Base-by-base conservation (phyloP, 2,329 filamentous ascomycete species). In the Fusarium sublunatum region DNA sequence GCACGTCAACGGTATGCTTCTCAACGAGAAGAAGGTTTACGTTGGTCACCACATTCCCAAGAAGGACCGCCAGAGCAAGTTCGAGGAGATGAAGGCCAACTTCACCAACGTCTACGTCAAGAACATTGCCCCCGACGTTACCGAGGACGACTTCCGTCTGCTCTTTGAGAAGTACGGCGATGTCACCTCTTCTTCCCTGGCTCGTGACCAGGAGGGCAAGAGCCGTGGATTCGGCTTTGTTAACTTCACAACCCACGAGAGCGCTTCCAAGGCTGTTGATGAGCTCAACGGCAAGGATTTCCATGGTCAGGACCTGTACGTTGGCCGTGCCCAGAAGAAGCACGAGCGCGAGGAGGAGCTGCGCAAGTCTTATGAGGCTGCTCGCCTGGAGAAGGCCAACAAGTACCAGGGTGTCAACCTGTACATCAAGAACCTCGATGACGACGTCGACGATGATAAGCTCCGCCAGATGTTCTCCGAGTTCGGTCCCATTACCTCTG, bases 61-160 rank as follows among this genome's bases (percentile, higher is more conserved):
- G 91, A 98, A 98, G 87, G 95, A 99, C 77, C 94, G 95, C 74
- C 95, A 98, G 87, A 97, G 92, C 92, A 99, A 99, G 84, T 98
- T 98, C 73, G 95, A 99, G 84, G 95, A 99, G 86, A 99, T 99
- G 94, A 99, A 99, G 90, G 95, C 95, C 80, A 99, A 99, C 86
- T 99, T 96, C 87, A 99, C 95, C 84, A 99, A 99, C 80, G 89
- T 99, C 80, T 99, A 99, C 83, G 92, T 99, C 83, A 99, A 99
- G 89, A 99, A 99, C 84, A 90, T 99, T 72, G 87, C 89, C 73
- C 74, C 82, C 32, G 94, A 97, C 44, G 91, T 90, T 65, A 90
- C 88, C 58, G 95, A 99, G 62, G 93, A 98, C 8, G 91, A 98
- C 77, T 98, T 99, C 88, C 92, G 93, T 72, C 86, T 89, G 63